Conservation (phyloP, 2,329 filamentous ascomycete genomes). For the Botrytis tulipae region DNA sequence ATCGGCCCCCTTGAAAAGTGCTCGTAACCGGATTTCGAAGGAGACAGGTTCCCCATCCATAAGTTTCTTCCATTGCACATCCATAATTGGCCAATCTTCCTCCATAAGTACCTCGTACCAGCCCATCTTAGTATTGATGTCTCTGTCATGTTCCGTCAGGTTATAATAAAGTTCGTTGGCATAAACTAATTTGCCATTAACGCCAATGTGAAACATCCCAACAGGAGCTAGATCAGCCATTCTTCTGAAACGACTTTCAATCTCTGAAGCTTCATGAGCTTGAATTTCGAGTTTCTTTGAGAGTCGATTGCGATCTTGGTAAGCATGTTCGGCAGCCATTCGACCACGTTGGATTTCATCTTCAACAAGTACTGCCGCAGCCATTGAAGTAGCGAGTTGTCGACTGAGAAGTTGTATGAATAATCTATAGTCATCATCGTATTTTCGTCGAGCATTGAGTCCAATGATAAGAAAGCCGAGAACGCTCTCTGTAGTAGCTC, state of each 20-base stretch:
- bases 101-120: neutral
- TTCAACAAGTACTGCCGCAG: constrained; percentile 78
- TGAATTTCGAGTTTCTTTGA: constrained; percentile 62
- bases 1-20: constrained; percentile 50
- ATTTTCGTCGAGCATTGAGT: constrained; percentile 73
- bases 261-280: constrained; percentile 47
- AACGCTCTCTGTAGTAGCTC: constrained; percentile 62
- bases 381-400: constrained; percentile 75
- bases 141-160: constrained; percentile 19
- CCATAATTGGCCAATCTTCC: constrained; percentile 23
- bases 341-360: constrained; percentile 77
- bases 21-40: constrained; percentile 31
- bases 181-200: constrained; percentile 63
- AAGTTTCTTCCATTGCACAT: constrained; percentile 29
- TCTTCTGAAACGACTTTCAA: constrained; percentile 64
- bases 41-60: constrained; percentile 26
- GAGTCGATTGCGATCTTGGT: constrained; percentile 71
- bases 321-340: constrained; percentile 69
- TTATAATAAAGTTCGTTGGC: constrained; percentile 66
- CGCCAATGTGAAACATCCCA: constrained; percentile 69
- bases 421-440: constrained; percentile 75
- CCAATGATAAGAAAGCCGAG: constrained; percentile 79
- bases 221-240: constrained; percentile 73
- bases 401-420: constrained; percentile 73
- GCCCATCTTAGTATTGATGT: neutral